These are phyloP conservation scores for Crucibulum laeve DNA, from an alignment of 768 basidiomycete genomes.

Conservation along the genomic window DNA sequence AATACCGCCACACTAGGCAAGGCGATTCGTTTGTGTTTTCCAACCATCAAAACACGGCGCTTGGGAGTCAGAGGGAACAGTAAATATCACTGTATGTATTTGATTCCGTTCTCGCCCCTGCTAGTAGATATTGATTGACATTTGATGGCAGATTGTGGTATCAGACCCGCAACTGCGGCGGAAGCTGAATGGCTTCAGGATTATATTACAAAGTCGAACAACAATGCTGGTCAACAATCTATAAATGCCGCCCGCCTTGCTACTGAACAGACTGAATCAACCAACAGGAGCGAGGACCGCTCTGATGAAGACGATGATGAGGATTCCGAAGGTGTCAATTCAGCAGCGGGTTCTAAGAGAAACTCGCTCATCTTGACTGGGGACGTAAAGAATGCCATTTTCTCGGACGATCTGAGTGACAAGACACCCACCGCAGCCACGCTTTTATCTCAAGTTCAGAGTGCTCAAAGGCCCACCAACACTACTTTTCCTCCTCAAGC, in stretches of 20 bases:
- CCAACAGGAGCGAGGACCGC: slow-evolving; percentile 60
- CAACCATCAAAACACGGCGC: slow-evolving; percentile 91
- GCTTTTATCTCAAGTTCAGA: slow-evolving; percentile 74
- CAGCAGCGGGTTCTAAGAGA: slow-evolving; percentile 61
- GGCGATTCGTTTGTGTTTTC: slow-evolving; percentile 89
- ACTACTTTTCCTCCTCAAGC: slow-evolving; percentile 62
- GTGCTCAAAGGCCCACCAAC: slow-evolving; percentile 52
- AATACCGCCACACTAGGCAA: slow-evolving; percentile 96
- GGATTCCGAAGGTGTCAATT: slow-evolving; percentile 70
- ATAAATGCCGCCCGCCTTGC: slow-evolving; percentile 71
- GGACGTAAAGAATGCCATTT: slow-evolving; percentile 56
- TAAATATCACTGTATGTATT: slow-evolving; percentile 82
- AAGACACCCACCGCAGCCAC: slow-evolving; percentile 85
- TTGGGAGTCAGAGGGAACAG: slow-evolving; percentile 91
- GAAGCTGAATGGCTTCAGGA: slow-evolving; percentile 92
- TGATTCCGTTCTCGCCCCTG: slow-evolving; percentile 27
- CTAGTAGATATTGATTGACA: slow-evolving; percentile 23
- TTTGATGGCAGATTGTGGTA: slow-evolving; percentile 74
- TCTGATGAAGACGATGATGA: slow-evolving; percentile 87
- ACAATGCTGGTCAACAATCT: slow-evolving; percentile 72
- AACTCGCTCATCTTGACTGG: slow-evolving; percentile 66
- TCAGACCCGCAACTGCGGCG: slow-evolving; percentile 84
- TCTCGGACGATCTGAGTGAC: slow-evolving; percentile 66
- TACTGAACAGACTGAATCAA: slow-evolving; percentile 62
- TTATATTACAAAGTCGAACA: slow-evolving; percentile 88